Evolutionary conservation across 2,329 filamentous ascomycete species (phyloP).

Genomic region (Claviceps purpurea): DNA sequence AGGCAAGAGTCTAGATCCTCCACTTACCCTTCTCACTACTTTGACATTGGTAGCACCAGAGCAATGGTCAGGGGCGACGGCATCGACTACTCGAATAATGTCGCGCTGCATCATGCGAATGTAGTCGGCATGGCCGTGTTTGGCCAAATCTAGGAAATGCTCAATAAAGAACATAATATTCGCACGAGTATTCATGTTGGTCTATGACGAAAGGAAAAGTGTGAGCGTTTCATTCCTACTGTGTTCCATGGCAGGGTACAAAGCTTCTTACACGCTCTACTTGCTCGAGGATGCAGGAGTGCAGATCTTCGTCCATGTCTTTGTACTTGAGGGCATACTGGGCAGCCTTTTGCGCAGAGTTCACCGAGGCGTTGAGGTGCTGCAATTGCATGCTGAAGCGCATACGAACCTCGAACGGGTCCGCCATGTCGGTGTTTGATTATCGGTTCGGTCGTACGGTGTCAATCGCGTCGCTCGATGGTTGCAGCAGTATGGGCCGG

Average conservation of each 20-base stretch:
- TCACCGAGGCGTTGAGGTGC: slow-evolving; percentile 80
- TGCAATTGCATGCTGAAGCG: slow-evolving; percentile 86
- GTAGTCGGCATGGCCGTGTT: slow-evolving; percentile 65
- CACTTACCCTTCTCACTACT: slow-evolving; percentile 64
- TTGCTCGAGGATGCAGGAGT: slow-evolving; percentile 94
- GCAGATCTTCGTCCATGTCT: slow-evolving; percentile 92
- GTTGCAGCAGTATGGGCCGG: too few species aligned
- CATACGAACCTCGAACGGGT: slow-evolving; percentile 97
- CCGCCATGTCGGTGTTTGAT: slow-evolving; percentile 32
- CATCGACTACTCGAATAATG: slow-evolving; percentile 81
- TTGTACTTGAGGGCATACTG: slow-evolving; percentile 89
- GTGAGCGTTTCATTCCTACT: neutral
- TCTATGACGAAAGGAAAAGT: slow-evolving; percentile 30
- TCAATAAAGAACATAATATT: slow-evolving; percentile 99
- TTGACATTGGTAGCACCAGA: slow-evolving; percentile 88
- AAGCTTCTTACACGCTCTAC: slow-evolving; percentile 53
- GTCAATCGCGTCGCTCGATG: too few species aligned
- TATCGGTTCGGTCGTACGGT: neutral
- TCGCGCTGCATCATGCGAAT: slow-evolving; percentile 91
- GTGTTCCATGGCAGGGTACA: neutral
- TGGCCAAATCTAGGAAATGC: slow-evolving; percentile 77
- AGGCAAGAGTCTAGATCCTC: neutral
- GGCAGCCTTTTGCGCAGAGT: slow-evolving; percentile 81
- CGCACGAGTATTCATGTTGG: slow-evolving; percentile 90
- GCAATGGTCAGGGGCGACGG: slow-evolving; percentile 76